Percentiles rank a stretch among this genome's conserved stretches.
Evolutionary conservation across 352 stramenopile genomes (phyloP).

Genomic region (Globisporangium spiculum): DNA sequence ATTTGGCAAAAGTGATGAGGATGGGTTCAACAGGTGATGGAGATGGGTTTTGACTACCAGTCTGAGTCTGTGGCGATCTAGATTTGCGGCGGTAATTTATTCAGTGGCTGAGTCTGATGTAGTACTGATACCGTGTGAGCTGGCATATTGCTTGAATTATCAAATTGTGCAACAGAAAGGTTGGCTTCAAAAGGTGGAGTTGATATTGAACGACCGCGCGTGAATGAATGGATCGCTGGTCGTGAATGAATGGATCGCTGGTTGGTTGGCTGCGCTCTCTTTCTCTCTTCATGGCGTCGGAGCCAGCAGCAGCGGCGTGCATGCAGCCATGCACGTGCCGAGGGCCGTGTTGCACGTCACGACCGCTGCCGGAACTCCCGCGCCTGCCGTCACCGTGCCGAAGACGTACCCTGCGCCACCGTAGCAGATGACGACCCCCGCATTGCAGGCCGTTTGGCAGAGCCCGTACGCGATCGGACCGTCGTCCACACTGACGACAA

Average conservation of each 20-base stretch:
- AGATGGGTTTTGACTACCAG: neutral
- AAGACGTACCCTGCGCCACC: slow-evolving; percentile 29
- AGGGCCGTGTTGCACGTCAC: slow-evolving; percentile 29
- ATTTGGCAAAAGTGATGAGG: slow-evolving; percentile 1
- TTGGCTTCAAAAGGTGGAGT: neutral
- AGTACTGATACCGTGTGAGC: neutral
- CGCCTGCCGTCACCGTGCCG: slow-evolving; percentile 28
- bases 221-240: neutral
- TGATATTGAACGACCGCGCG: neutral
- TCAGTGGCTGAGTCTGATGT: neutral
- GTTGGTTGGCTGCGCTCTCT: neutral
- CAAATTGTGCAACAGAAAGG: neutral
- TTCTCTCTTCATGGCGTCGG: slow-evolving; percentile 2
- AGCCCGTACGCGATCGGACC: slow-evolving; percentile 28
- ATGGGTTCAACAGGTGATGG: neutral
- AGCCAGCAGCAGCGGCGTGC: slow-evolving; percentile 14
- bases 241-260: neutral
- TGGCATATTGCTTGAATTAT: neutral
- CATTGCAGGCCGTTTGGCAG: slow-evolving; percentile 44
- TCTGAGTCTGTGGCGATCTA: neutral
- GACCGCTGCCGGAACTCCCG: slow-evolving; percentile 13
- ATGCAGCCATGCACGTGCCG: slow-evolving; percentile 38
- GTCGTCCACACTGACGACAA: slow-evolving; percentile 8
- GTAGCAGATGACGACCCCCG: slow-evolving; percentile 37
- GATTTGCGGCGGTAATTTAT: slow-evolving; percentile 3